A percentile compares a stretch with the other conserved stretches of the same genome.
These are phyloP conservation scores for Pythium volutum DNA, from an alignment of 352 stramenopile species.

Conservation along the genomic window DNA sequence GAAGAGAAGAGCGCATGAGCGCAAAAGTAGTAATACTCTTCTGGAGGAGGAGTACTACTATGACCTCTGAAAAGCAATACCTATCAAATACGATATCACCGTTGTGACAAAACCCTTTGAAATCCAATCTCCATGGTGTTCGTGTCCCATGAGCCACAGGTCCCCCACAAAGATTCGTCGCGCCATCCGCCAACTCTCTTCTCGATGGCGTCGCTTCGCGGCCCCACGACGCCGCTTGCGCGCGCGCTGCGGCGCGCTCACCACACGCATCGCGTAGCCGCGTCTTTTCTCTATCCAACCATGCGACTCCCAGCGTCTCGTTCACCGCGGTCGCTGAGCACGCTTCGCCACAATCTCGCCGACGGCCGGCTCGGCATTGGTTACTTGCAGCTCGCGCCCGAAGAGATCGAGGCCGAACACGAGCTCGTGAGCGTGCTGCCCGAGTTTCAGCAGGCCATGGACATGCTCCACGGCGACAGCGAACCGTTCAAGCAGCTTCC, in stretches of 20 bases:
- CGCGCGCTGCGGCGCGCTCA: background rate
- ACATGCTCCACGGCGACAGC: slow-evolving; percentile 45
- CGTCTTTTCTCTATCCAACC: background rate
- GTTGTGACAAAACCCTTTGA: background rate
- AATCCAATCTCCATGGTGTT: background rate
- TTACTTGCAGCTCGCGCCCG: slow-evolving; percentile 52
- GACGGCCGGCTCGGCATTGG: slow-evolving; percentile 65
- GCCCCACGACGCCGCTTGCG: background rate
- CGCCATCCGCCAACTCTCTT: background rate
- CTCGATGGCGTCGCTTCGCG: background rate
- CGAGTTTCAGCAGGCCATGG: slow-evolving; percentile 67
- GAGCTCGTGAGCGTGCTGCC: slow-evolving; percentile 59
- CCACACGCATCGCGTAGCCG: background rate
- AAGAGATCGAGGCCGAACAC: slow-evolving; percentile 64
- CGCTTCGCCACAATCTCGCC: slow-evolving; percentile 44
- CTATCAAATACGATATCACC: background rate
- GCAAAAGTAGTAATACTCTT: background rate
- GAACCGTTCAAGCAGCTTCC: slow-evolving; percentile 34
- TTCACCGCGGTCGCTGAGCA: background rate
- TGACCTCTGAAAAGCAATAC: background rate
- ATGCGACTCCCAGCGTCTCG: background rate
- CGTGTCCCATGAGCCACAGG: slow-evolving; percentile 1
- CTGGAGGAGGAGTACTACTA: background rate
- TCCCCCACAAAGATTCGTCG: background rate
- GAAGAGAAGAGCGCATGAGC: background rate